Conservation (phyloP, 139 green algal genomes). For the Coelastrella sp. region DNA sequence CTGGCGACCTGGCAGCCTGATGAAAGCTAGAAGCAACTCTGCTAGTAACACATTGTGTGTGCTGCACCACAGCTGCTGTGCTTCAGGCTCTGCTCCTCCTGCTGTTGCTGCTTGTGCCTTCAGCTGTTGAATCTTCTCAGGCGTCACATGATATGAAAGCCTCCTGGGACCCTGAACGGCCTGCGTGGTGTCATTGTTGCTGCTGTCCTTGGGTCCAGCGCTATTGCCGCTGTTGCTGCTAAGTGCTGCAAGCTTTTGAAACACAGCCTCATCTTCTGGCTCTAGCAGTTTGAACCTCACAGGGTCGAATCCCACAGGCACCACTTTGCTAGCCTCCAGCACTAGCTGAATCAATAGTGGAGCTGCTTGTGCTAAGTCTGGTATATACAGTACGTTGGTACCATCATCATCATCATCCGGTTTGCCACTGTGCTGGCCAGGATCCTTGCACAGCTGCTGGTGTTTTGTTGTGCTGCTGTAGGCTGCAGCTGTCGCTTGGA, state of each 20-base stretch:
- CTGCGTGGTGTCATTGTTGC: too few species aligned
- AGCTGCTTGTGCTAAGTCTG: neutral
- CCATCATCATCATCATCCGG: neutral
- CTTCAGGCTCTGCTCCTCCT: slow-evolving; percentile 16
- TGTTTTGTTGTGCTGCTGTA: neutral
- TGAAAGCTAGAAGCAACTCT: neutral
- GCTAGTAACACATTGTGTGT: slow-evolving; percentile 40
- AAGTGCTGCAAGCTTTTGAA: slow-evolving; percentile 9
- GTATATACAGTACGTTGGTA: neutral
- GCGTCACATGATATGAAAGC: slow-evolving; percentile 16
- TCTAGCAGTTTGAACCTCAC: slow-evolving; percentile 19
- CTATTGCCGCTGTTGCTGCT: slow-evolving; percentile 31
- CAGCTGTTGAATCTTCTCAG: neutral
- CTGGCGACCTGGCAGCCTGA: neutral
- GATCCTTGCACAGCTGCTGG: neutral
- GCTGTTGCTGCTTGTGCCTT: slow-evolving; percentile 33
- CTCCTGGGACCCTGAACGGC: neutral
- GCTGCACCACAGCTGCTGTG: neutral
- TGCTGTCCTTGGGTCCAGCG: neutral
- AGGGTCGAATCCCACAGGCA: neutral
- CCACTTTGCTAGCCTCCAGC: neutral
- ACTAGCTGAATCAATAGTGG: slow-evolving; percentile 17
- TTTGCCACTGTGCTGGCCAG: neutral
- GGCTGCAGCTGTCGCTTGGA: slow-evolving; percentile 18
- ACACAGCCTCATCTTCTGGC: neutral